phyloP scores from a whole-genome alignment of 2,329 filamentous ascomycete species.

The Berkeleyomyces basicola region DNA sequence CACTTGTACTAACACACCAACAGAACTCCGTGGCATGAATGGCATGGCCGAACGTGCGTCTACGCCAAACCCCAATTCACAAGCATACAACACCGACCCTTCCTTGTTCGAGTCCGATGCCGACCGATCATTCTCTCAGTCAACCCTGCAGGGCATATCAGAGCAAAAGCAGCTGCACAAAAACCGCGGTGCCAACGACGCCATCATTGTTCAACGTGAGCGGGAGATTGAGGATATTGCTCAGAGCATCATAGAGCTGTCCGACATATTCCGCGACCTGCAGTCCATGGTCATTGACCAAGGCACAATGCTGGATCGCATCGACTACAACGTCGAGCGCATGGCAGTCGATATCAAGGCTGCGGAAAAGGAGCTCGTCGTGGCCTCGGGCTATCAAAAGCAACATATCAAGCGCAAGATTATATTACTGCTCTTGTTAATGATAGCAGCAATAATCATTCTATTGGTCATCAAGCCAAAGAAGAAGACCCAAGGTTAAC shows the following conservation, averaged over 20 bases:
- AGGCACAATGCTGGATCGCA: slow-evolving; percentile 79
- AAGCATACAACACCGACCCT: slow-evolving; percentile 46
- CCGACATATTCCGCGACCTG: slow-evolving; percentile 90
- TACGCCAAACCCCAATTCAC: slow-evolving; percentile 25
- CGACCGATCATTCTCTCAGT: slow-evolving; percentile 82
- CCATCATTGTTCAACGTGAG: slow-evolving; percentile 77
- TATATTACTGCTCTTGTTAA: slow-evolving; percentile 68
- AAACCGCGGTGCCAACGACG: slow-evolving; percentile 44
- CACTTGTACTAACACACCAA: background rate
- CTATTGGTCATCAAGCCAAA: slow-evolving; percentile 68
- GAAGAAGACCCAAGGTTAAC: slow-evolving; percentile 19
- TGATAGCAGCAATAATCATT: slow-evolving; percentile 79
- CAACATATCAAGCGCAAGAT: slow-evolving; percentile 82
- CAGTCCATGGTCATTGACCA: slow-evolving; percentile 92
- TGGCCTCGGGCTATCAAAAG: slow-evolving; percentile 78
- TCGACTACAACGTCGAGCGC: slow-evolving; percentile 94
- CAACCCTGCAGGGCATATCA: slow-evolving; percentile 64
- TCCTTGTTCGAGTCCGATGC: slow-evolving; percentile 86
- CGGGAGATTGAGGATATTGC: slow-evolving; percentile 96
- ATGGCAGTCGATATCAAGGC: slow-evolving; percentile 89
- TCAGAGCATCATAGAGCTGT: slow-evolving; percentile 91
- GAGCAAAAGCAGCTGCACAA: slow-evolving; percentile 44
- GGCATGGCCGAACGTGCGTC: slow-evolving; percentile 29
- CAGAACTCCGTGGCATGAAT: slow-evolving; percentile 60
- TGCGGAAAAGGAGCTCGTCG: slow-evolving; percentile 79